Evolutionary conservation across 441 rosid genomes (phyloP), one percentile per base, ranked within the genome.

Genomic region (Populus trichocarpa): DNA sequence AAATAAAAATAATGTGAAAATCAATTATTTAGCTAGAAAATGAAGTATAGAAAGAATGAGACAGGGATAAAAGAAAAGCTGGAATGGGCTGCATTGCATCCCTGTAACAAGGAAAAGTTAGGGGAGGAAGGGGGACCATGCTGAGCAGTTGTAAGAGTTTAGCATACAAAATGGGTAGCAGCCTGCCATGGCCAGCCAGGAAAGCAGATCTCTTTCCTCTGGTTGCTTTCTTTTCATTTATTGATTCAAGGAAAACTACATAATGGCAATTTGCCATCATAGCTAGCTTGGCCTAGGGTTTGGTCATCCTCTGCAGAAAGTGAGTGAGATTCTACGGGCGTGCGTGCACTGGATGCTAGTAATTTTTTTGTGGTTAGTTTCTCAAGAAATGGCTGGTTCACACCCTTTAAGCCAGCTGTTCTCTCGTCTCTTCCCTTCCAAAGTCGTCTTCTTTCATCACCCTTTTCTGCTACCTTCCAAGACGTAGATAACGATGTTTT

Each of bases 321-420:
- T 36, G 50, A 53, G 66, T 69, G 59, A 40, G 13, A 23, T 72
- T 71, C 75, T 9, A 23, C 68, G 77, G 67, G 57, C 57, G 80
- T 75, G 75, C 69, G 23, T n/a, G 10, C 9, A 18, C 30, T 42
- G 50, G 76, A 50, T 63, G 76, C 57, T 36, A 8, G 13, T 20
- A 10, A 50, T 4, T 5, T 50, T 14, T 50, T 5, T 5, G 18
- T 16, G 71, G 73, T 66, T 84, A 23, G 87, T 26, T 77, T 35
- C 76, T 81, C 82, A 53, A 77, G 72, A 32, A 42, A 75, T 26
- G 69, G 22, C 28, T 13, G 75, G 77, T 26, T 66, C 18, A 63
- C 1, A 33, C 12, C 18, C 10, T 30, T 6, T 6, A 30, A 2
- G 36, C 70, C 18, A 33, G 36, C 40, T 30, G 38, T 22, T 30